Percentiles rank a stretch among this genome's conserved stretches.
phyloP scores from a whole-genome alignment of 1,139 yeast genomes.

The Martiniozyma asiatica region DNA sequence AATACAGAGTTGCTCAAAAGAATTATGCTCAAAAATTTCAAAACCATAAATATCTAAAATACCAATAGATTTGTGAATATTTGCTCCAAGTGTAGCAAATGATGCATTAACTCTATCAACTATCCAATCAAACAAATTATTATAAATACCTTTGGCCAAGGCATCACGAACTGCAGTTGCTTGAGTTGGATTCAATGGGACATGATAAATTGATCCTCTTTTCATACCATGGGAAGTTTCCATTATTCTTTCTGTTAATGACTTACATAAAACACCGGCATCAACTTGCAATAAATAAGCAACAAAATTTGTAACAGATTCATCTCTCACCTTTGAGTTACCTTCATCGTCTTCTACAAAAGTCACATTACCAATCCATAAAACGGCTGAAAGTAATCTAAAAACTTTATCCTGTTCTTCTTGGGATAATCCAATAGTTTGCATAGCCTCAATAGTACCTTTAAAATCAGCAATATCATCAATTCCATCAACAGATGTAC shows the following conservation, averaged over 20 bases:
- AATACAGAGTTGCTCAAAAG: constrained; percentile 94
- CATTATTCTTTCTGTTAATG: constrained; percentile 70
- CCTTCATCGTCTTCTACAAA: constrained; percentile 83
- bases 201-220: constrained; percentile 89
- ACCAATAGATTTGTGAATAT: constrained; percentile 63
- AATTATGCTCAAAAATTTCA: constrained; percentile 92
- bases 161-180: constrained; percentile 95
- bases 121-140: constrained; percentile 92
- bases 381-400: constrained; percentile 67
- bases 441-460: constrained; percentile 82
- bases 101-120: constrained; percentile 87
- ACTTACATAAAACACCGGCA: constrained; percentile 49
- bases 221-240: constrained; percentile 84
- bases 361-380: constrained; percentile 87
- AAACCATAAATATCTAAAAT: constrained; percentile 97
- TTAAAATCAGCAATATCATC: constrained; percentile 71
- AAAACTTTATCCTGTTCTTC: constrained; percentile 86
- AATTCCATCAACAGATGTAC: constrained; percentile 76
- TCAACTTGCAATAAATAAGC: constrained; percentile 85
- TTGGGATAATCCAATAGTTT: constrained; percentile 68
- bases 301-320: constrained; percentile 83
- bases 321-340: constrained; percentile 69
- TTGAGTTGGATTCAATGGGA: constrained; percentile 83
- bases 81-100: constrained; percentile 26
- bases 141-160: constrained; percentile 87